Conservation (phyloP, 2,329 filamentous ascomycete genomes). For the Diaporthe citriasiana region DNA sequence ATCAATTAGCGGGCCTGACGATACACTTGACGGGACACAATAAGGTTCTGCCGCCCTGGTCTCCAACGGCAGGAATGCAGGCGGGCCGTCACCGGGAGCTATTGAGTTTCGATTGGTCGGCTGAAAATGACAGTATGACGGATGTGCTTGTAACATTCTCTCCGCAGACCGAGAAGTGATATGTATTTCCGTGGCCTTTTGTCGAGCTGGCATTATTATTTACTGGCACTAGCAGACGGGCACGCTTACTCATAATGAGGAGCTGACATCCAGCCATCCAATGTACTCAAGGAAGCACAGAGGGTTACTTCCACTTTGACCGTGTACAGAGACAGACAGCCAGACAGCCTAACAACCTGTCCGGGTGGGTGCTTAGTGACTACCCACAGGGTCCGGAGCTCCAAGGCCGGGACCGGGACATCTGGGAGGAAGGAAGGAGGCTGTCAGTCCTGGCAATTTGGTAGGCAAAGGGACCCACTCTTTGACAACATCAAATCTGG, state of each 20-base stretch:
- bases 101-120: background rate
- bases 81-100: background rate
- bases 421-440: background rate
- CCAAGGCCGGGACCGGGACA: background rate
- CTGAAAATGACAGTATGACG: background rate
- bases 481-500: conserved; percentile 3
- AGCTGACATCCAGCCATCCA: background rate
- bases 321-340: no score
- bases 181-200: background rate
- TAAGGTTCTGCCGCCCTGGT: background rate
- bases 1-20: background rate
- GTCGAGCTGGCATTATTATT: background rate
- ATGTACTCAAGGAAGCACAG: no score
- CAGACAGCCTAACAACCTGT: no score
- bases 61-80: conserved; percentile 26
- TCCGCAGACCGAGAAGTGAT: background rate
- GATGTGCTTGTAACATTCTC: no score
- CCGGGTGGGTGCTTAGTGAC: no score
- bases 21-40: background rate
- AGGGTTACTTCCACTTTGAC: no score
- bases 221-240: background rate
- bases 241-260: background rate
- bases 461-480: background rate
- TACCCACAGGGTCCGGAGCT: background rate
- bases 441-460: background rate